Percentiles rank a stretch among this genome's conserved stretches.
Conservation (phyloP, 164 flowering plant species). For the Santalum album region DNA sequence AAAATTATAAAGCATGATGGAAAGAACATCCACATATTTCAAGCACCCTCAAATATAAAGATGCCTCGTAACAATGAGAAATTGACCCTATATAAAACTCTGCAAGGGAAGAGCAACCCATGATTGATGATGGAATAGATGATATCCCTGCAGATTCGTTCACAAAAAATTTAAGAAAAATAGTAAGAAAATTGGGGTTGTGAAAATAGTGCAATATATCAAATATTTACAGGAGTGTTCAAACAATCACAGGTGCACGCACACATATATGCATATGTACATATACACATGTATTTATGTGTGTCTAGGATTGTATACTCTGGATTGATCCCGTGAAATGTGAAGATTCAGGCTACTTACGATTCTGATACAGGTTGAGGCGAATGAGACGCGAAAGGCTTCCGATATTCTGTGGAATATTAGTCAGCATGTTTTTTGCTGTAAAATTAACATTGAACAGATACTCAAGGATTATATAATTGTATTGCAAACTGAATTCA, state of each 20-base stretch:
- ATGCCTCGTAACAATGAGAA: conserved; percentile 3
- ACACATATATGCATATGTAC: no score
- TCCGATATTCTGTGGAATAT: conserved; percentile 79
- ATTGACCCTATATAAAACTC: conserved; percentile 77
- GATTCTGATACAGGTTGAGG: conserved; percentile 82
- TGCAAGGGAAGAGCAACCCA: conserved; percentile 58
- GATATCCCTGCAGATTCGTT: conserved; percentile 52
- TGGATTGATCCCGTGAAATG: no score
- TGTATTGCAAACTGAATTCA: not conserved
- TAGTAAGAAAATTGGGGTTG: no score
- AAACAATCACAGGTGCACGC: no score
- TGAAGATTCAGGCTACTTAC: no score
- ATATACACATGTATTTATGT: no score
- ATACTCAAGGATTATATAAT: not conserved
- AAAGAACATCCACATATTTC: conserved; percentile 1
- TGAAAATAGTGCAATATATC: no score
- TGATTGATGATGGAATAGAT: conserved; percentile 77
- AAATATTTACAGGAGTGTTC: no score
- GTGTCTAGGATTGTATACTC: no score
- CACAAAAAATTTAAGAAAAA: not conserved
- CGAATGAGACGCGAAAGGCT: conserved; percentile 76
- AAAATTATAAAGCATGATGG: not conserved
- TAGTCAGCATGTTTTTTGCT: conserved; percentile 73
- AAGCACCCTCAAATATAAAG: not conserved
- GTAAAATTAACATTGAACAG: conserved; percentile 12